Base-by-base conservation (phyloP, 495 filamentous ascomycete species). In the Penicillium herquei region DNA sequence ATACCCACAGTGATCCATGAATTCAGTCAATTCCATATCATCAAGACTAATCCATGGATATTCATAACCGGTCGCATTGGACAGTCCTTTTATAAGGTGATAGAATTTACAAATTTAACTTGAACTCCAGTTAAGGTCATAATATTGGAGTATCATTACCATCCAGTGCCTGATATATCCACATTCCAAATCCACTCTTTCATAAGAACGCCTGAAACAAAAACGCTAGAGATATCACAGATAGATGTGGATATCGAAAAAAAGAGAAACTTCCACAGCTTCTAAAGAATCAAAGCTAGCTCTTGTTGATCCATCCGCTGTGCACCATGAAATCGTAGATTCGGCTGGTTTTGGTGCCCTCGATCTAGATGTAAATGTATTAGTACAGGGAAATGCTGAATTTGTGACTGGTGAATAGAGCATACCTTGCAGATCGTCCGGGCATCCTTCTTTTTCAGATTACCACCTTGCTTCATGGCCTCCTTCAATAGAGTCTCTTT, bases 261-360 rank as follows among this genome's bases (percentile, higher is more conserved):
- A 17, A 8, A 26, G 21, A 46, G 18, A 46, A 12, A 12, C 43
- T 46, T 12, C 8, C 9, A 16, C 8, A 39, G 51, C 56, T 59
- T 65, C 62, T 63, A 57, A 62, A 57, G 49, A 30, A 41, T 52
- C 26, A 39, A 39, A 41, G 21, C 17, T 49, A 44, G n/a, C 14
- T 26, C 54, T 44, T 54, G 45, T 21, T 85, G 52, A 97, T 89
- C 94, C 94, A 98, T 8, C 94, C 94, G 41, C 84, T 86, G 64
- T 91, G 87, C 32, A 94, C 88, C 75, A 96, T 92, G 69, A 98
- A 98, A 63, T 98, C 94, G 67, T 91, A 96, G 42, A 98, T 84
- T 58, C 88, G 82, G 40, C 79, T 78, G 7, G 78, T 74, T 64
- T 88, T 91, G 14, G 80, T 81, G 26, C 73, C 72, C 70, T 90